These are phyloP conservation scores for Tilletia setariae DNA, from an alignment of 1,284 basidiomycete species.

Conservation along the genomic window DNA sequence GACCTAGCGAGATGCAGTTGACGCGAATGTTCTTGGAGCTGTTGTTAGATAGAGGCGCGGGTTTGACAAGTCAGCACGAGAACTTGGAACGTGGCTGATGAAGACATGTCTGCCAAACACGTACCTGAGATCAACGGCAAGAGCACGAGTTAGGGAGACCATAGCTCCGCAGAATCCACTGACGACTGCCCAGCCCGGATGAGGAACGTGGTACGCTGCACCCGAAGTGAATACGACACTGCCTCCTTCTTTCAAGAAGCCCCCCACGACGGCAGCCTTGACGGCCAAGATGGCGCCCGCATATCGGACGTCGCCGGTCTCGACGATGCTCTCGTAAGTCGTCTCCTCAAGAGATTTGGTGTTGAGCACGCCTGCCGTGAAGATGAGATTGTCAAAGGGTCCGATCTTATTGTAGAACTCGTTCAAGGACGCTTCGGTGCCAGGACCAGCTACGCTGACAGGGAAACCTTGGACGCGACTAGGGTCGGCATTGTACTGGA, in stretches of 20 bases:
- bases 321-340: conserved; percentile 26
- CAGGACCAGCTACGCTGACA: conserved; percentile 25
- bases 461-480: conserved; percentile 25
- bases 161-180: conserved; percentile 21
- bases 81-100: background rate
- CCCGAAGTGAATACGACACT: conserved; percentile 30
- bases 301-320: conserved; percentile 23
- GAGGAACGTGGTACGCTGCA: conserved; percentile 23
- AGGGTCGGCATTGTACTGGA: conserved; percentile 32
- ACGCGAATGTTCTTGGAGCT: conserved; percentile 25
- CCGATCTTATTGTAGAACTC: conserved; percentile 28
- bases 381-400: conserved; percentile 30
- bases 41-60: background rate
- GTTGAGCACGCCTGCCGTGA: conserved; percentile 30
- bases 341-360: conserved; percentile 19
- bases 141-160: conserved; percentile 24
- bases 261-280: conserved; percentile 22
- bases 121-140: conserved; percentile 26
- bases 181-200: conserved; percentile 19
- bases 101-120: too few species aligned
- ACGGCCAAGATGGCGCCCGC: conserved; percentile 25
- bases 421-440: conserved; percentile 18
- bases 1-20: conserved; percentile 29
- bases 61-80: background rate
- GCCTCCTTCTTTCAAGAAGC: conserved; percentile 15